A percentile compares a stretch with the other conserved stretches of the same genome.
Evolutionary conservation across 768 basidiomycete genomes (phyloP).

Genomic region (Pilatotrama ljubarskyi): DNA sequence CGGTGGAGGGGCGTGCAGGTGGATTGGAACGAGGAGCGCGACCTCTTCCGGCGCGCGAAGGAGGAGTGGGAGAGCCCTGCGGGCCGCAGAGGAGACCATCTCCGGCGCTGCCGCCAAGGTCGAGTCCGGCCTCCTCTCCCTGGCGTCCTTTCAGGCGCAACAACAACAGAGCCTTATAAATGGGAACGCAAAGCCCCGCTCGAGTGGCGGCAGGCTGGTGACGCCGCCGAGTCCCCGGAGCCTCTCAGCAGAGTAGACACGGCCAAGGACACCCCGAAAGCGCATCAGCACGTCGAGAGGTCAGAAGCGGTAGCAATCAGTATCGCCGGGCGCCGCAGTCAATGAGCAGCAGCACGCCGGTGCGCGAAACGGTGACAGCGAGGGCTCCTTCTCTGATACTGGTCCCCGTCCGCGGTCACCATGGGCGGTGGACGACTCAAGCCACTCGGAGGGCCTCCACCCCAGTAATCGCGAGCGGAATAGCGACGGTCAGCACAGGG

Average conservation of each 20-base stretch:
- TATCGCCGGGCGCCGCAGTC: constrained; percentile 26
- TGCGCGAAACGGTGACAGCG: constrained; percentile 7
- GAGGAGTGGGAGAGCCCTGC: constrained; percentile 79
- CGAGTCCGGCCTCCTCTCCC: constrained; percentile 35
- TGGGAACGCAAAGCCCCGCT: constrained; percentile 32
- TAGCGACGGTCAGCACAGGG: constrained; percentile 14
- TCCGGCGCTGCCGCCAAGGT: constrained; percentile 43
- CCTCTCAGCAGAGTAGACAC: constrained; percentile 59
- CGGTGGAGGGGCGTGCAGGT: constrained; percentile 77
- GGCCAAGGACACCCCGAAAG: constrained; percentile 27
- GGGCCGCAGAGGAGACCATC: constrained; percentile 52
- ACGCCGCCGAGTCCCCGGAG: constrained; percentile 79
- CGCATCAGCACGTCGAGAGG: constrained; percentile 39
- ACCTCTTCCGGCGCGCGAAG: constrained; percentile 66
- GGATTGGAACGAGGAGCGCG: constrained; percentile 82
- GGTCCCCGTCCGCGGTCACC: constrained; percentile 26
- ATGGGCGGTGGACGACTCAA: constrained; percentile 31
- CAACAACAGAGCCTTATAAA: constrained; percentile 35
- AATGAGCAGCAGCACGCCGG: constrained; percentile 9
- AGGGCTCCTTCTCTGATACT: constrained; percentile 8
- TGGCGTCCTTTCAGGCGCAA: constrained; percentile 34
- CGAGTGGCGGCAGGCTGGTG: constrained; percentile 55
- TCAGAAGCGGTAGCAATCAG: constrained; percentile 37
- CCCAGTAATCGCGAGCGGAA: constrained; percentile 16
- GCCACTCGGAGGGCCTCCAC: constrained; percentile 26